A percentile compares a stretch with the other conserved stretches of the same genome.
Evolutionary conservation across 2,329 filamentous ascomycete species (phyloP).

Genomic region (Fusarium humuli): DNA sequence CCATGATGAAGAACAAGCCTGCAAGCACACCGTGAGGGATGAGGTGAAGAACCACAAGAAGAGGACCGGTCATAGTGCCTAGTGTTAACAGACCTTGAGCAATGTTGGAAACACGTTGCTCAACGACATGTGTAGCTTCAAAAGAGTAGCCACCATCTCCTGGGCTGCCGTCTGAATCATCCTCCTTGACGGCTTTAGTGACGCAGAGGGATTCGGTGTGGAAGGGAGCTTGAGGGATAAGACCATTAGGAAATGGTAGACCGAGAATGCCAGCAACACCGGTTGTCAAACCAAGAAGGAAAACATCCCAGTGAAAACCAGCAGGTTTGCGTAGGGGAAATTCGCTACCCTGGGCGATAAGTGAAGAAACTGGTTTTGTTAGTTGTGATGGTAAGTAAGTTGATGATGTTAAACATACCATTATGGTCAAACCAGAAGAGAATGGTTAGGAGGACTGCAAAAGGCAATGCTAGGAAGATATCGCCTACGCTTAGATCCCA

Average conservation of each 20-base stretch:
- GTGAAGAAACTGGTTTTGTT: conserved; percentile 70
- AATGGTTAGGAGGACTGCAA: conserved; percentile 83
- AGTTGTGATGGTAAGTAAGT: conserved; percentile 1
- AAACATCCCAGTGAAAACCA: conserved; percentile 88
- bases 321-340: conserved; percentile 84
- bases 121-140: conserved; percentile 73
- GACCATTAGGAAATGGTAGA: conserved; percentile 83
- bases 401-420: conserved; percentile 59
- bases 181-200: conserved; percentile 64
- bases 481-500: conserved; percentile 80
- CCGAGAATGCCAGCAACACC: conserved; percentile 80
- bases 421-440: conserved; percentile 94
- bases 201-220: conserved; percentile 84
- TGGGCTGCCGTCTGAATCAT: conserved; percentile 64
- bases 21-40: conserved; percentile 85
- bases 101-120: conserved; percentile 83
- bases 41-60: conserved; percentile 78
- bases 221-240: conserved; percentile 86
- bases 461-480: conserved; percentile 87
- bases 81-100: conserved; percentile 82
- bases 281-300: conserved; percentile 82
- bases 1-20: conserved; percentile 88
- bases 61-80: conserved; percentile 80
- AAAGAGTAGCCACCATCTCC: conserved; percentile 66
- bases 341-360: conserved; percentile 85